Percentiles rank a stretch among this genome's conserved stretches.
Evolutionary conservation across 1,284 basidiomycete species (phyloP).

Genomic region (Trichosporon faecale): DNA sequence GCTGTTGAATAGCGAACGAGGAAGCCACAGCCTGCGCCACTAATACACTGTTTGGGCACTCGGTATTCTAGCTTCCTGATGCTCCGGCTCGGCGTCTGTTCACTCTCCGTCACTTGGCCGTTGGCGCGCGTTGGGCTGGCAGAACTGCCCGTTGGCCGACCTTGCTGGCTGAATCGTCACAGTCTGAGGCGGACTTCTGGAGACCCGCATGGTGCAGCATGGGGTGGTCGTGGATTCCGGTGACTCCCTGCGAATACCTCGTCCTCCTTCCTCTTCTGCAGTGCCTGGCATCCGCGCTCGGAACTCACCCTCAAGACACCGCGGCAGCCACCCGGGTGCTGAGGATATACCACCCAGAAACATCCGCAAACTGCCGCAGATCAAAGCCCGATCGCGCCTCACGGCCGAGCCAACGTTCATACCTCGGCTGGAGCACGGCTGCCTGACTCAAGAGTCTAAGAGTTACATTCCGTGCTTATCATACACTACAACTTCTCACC

Average conservation of each 20-base stretch:
- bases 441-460: background rate
- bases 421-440: too few relatives aligned
- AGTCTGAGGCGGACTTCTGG: too few relatives aligned
- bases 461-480: slow-evolving; percentile 1
- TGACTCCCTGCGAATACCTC: background rate
- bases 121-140: too few relatives aligned
- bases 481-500: background rate
- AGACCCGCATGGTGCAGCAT: too few relatives aligned
- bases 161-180: too few relatives aligned
- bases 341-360: background rate
- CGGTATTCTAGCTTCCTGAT: background rate
- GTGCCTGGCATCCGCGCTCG: background rate
- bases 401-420: too few relatives aligned
- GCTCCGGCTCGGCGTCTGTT: background rate
- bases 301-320: background rate
- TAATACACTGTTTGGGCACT: background rate
- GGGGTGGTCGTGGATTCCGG: too few relatives aligned
- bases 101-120: too few relatives aligned
- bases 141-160: background rate
- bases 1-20: background rate
- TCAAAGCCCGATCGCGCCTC: background rate
- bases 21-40: background rate
- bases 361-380: background rate
- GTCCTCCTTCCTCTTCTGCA: too few relatives aligned
- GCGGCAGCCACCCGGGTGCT: background rate